Conservation (phyloP, 2,329 filamentous ascomycete species). For the Pseudocercospora crystallina region DNA sequence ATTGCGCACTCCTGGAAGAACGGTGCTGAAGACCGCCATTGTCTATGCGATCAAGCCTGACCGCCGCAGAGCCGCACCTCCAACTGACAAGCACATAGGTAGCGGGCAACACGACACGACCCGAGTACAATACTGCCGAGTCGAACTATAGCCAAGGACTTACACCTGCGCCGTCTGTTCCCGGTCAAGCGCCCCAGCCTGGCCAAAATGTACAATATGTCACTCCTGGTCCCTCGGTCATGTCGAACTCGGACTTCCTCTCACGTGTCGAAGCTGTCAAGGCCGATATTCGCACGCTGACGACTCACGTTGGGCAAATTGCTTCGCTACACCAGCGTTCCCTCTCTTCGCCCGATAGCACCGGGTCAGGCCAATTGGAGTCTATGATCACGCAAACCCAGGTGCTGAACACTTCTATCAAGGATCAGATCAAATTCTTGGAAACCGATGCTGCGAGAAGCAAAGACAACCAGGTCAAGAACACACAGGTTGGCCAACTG, state of each 20-base stretch:
- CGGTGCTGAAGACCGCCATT: too few relatives aligned
- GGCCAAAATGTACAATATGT: conserved; percentile 47
- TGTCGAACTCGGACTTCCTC: conserved; percentile 68
- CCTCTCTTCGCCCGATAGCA: conserved; percentile 62
- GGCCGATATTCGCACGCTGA: conserved; percentile 65
- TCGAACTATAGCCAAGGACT: conserved; percentile 11
- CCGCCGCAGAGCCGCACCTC: too few relatives aligned
- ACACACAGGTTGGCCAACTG: conserved; percentile 66
- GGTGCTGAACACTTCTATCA: conserved; percentile 71
- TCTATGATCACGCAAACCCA: conserved; percentile 68
- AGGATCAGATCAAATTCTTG: conserved; percentile 74
- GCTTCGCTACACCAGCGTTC: conserved; percentile 70
- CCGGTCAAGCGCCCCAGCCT: conserved; percentile 54
- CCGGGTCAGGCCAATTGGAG: conserved; percentile 59
- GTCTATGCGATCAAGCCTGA: too few relatives aligned
- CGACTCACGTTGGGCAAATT: conserved; percentile 66
- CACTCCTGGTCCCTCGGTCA: conserved; percentile 39
- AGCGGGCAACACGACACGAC: neutral
- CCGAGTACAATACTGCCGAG: conserved; percentile 1
- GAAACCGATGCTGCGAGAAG: conserved; percentile 69
- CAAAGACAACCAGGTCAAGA: conserved; percentile 64
- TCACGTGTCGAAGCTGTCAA: conserved; percentile 65
- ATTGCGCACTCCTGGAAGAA: too few relatives aligned
- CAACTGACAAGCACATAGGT: neutral
- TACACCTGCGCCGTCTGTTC: conserved; percentile 23